Base-by-base conservation (phyloP, 805 yeast genomes). In the Wickerhamomyces alni region DNA sequence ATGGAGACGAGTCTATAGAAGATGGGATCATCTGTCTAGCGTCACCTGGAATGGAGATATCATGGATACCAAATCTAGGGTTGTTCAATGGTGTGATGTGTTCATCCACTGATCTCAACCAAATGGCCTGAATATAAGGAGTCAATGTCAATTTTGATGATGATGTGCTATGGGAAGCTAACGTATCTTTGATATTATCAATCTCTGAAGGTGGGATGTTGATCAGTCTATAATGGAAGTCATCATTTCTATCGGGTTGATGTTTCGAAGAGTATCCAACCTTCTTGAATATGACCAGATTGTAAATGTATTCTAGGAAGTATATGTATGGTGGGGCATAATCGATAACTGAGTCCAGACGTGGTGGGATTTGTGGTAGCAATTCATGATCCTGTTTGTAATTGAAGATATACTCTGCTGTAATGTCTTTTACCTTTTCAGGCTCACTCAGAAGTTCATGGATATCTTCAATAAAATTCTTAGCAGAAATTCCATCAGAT, bases 401-500 rank as follows among this genome's bases (percentile, higher is more conserved):
- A 16, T 47, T 28, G 33, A 52, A 26, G 6, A 50, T 5, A 21
- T 30, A 37, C 1, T 37, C 34, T 2, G 29, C 33, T 2, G n/a
- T n/a, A 13, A 22, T 16, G 6, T 16, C 1, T 7, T 25, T 4
- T 21, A 13, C 29, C 31, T 19, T 17, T 6, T 8, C 8, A 11
- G 21, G 17, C 3, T 19, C 12, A 30, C 46, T 46, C 17, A 47
- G 28, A 17, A 38, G 30, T 3, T n/a, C 12, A 16, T 36, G 35
- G 11, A 52, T 27, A 29, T 47, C 50, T 17, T 41, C 40, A 15
- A 45, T 17, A 11, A 51, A 36, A 33, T 42, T 28, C 33, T 40
- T 47, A 4, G 44, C 52, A 28, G 44, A 34, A 2, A 42, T 36
- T 10, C 54, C 57, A 35, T 52, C 57, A 9, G 54, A 39, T 10